Evolutionary conservation across 441 rosid species (phyloP), one percentile per base, ranked within the genome.

Genomic region (Aleurites moluccanus): DNA sequence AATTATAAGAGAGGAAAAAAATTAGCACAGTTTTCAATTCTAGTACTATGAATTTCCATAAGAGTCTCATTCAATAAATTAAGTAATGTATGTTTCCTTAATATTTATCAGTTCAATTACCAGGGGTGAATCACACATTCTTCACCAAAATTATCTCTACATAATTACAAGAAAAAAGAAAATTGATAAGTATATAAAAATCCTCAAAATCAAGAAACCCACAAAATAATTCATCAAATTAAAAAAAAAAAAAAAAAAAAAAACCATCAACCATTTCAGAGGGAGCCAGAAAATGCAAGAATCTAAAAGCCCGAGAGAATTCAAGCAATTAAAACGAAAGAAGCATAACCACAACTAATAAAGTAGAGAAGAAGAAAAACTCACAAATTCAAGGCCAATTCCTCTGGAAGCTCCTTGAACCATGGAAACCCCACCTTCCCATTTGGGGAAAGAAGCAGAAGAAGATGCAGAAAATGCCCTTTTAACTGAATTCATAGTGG

Each of bases 391-490:
- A 67, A 91, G 88, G 76, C 97, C 96, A 75, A 92, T 86, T 83
- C 98, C 96, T 82, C 97, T 86, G 15, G 97, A 92, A 82, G 97
- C 96, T 74, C 97, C 97, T 81, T 94, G 97, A 42, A 91, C 96
- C 89, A 92, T 49, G 28, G 98, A 91, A 74, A 94, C 91, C 69
- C 94, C 93, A 72, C 90, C 96, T 80, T 86, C 87, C 88, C 87
- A 85, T 72, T 77, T 86, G 38, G 75, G 74, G 28, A 70, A 5
- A 25, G 87, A 72, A 67, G 83, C 61, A 21, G 77, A 73, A 5
- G 89, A 71, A 67, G 88, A 77, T 78, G 86, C 62, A 8, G 80
- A 85, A 79, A 75, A 69, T 77, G 78, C 77, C 35, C 75, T 77
- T 74, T 45, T 61, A 35, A 50, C 71, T 23, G 78, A 79, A 76